Base-by-base conservation (phyloP, 2,329 filamentous ascomycete genomes). In the Rutstroemia sydowiana region DNA sequence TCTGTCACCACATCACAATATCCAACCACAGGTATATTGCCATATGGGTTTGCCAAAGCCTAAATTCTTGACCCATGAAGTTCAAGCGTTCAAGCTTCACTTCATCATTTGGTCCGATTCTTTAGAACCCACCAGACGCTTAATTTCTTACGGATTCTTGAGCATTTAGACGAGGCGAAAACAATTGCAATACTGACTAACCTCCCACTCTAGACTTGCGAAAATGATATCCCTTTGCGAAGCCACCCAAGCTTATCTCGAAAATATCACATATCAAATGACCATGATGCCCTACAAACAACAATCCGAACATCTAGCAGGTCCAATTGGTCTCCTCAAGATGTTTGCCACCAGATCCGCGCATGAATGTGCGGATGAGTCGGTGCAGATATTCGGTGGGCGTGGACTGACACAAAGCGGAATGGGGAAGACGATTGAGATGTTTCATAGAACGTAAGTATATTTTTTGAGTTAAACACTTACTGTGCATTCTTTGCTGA, bases 241-340 rank as follows among this genome's bases (percentile, higher is more conserved):
- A 69, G 77, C 86, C n/a, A 85, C 87, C 70, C 88, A 95, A 68
- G 79, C 88, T 18, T 95, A 87, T 87, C 78, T 93, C 45, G 88
- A 95, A 68, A 81, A 79, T 39, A 83, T 93, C 64, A 89, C 88
- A 18, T 88, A 89, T 73, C 88, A 95, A 66, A 95, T 95, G 88
- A 85, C 79, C 72, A 76, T 88, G 67, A 88, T 95, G 86, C 78
- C 79, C 31, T 93, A 95, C 69, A 75, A 78, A 49, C 72, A 92
- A 66, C 88, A 95, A 68, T 75, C 85, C 21, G 81, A 81, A 64
- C 77, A 85, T 61, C 78, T 95, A 1, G 86, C 85, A 48, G 89
- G 89, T 0, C 88, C 88, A 26, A 90, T 95, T 57, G 88, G 83
- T 8, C 75, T 95, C 20, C 77, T 95, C 53, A 95, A 95, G 72